Conservation (phyloP, 2,329 filamentous ascomycete genomes). For the Botrytis elliptica region DNA sequence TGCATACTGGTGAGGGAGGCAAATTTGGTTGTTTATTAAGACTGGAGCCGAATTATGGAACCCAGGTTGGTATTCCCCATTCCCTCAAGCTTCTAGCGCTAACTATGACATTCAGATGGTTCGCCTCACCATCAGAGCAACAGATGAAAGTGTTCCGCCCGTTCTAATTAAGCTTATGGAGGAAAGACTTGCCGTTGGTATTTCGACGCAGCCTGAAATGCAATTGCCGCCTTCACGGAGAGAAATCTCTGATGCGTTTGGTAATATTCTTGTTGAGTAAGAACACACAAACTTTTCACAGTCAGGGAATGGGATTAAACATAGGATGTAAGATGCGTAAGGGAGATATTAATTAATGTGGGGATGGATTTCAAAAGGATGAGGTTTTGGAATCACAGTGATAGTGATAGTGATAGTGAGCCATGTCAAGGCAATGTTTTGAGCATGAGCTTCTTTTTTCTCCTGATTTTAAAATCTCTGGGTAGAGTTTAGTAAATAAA, state of each 20-base stretch:
- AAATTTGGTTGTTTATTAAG: constrained; percentile 94
- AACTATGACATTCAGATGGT: constrained; percentile 67
- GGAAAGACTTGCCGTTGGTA: constrained; percentile 65
- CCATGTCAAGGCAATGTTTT: background rate
- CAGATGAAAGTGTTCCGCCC: constrained; percentile 82
- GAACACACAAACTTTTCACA: background rate
- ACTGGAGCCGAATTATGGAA: constrained; percentile 90
- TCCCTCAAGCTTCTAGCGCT: background rate
- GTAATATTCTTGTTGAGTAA: constrained; percentile 35
- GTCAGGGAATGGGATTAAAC: background rate
- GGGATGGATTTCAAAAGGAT: background rate
- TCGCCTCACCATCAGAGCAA: constrained; percentile 88
- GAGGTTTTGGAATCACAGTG: background rate
- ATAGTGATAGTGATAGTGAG: background rate
- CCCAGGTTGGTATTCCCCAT: constrained; percentile 64
- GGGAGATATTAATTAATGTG: background rate
- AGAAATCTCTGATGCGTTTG: constrained; percentile 39
- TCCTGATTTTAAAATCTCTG: background rate
- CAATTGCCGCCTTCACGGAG: constrained; percentile 32
- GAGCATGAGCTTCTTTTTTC: background rate
- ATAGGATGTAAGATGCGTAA: background rate
- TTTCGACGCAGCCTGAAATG: constrained; percentile 31
- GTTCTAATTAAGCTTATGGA: constrained; percentile 85
- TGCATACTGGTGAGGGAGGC: constrained; percentile 77
- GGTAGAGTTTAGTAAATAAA: constrained; percentile 3